Percentiles rank a stretch among this genome's conserved stretches.
Evolutionary conservation across 2,329 filamentous ascomycete species (phyloP).

Genomic region (Beauveria varroae): DNA sequence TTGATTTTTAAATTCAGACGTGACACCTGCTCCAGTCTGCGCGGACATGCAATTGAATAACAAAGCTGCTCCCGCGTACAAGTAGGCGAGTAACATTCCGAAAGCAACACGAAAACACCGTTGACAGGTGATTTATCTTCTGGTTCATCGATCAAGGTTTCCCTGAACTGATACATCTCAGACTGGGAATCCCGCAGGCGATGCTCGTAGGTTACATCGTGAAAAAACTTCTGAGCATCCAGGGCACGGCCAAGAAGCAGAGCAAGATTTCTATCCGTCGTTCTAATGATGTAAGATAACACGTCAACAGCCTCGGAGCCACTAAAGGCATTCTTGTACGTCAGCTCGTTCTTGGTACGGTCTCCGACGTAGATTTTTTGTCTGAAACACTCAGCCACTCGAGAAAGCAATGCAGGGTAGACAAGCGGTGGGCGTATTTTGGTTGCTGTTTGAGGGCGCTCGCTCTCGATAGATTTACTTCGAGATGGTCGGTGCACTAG

Average conservation of each 20-base stretch:
- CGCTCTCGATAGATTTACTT: constrained; percentile 46
- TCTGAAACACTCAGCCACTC: constrained; percentile 85
- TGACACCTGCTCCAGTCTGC: constrained; percentile 89
- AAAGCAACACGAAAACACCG: constrained; percentile 91
- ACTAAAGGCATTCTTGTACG: constrained; percentile 95
- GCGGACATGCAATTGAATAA: constrained; percentile 95
- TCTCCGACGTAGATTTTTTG: constrained; percentile 82
- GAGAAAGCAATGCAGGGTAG: constrained; percentile 88
- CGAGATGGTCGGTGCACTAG: constrained; percentile 50
- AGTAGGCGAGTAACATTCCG: constrained; percentile 96
- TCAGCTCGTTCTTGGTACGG: constrained; percentile 90
- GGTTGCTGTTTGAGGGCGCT: constrained; percentile 46
- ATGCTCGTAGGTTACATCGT: constrained; percentile 98
- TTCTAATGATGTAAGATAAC: constrained; percentile 93
- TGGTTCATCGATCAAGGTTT: constrained; percentile 79
- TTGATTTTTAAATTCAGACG: constrained; percentile 89
- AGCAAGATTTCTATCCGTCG: constrained; percentile 89
- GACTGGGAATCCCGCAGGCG: constrained; percentile 85
- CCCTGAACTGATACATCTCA: constrained; percentile 95
- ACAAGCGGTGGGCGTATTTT: constrained; percentile 74
- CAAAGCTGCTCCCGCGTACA: constrained; percentile 93
- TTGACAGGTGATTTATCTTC: constrained; percentile 71
- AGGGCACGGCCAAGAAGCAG: constrained; percentile 83
- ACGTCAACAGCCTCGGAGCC: constrained; percentile 93
- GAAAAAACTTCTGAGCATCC: constrained; percentile 97